Conservation (phyloP, 2,329 filamentous ascomycete genomes). For the Hypoxylon sp. region DNA sequence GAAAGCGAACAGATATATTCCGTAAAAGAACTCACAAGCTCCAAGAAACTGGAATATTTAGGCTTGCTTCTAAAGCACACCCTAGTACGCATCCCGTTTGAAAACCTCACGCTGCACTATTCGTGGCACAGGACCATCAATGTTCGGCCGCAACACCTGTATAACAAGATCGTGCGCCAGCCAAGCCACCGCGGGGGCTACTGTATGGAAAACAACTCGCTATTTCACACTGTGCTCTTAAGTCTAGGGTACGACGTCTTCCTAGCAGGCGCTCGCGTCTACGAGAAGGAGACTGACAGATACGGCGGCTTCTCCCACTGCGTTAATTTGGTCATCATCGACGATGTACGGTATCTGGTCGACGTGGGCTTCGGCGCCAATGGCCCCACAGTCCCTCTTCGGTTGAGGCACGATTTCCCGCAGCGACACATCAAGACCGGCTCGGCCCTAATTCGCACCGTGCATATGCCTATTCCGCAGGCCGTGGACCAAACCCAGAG, state of each 20-base stretch:
- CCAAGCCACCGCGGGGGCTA: slow-evolving; percentile 60
- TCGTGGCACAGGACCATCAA: slow-evolving; percentile 53
- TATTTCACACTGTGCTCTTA: slow-evolving; percentile 61
- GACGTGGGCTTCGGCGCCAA: slow-evolving; percentile 50
- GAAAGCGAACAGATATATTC: slow-evolving; percentile 27
- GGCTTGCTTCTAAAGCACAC: slow-evolving; percentile 52
- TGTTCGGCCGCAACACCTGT: slow-evolving; percentile 57
- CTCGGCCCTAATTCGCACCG: slow-evolving; percentile 56
- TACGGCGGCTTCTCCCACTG: slow-evolving; percentile 52
- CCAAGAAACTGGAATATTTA: slow-evolving; percentile 34
- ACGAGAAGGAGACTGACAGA: slow-evolving; percentile 6
- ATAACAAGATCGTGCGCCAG: slow-evolving; percentile 57
- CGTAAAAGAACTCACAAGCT: slow-evolving; percentile 10
- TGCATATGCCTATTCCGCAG: slow-evolving; percentile 46
- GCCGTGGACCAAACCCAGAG: slow-evolving; percentile 41
- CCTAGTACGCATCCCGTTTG: slow-evolving; percentile 62
- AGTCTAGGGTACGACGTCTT: slow-evolving; percentile 57
- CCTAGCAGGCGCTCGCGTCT: slow-evolving; percentile 51
- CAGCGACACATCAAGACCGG: slow-evolving; percentile 32
- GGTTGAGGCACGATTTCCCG: slow-evolving; percentile 21
- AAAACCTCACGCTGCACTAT: slow-evolving; percentile 64
- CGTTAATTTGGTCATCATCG: slow-evolving; percentile 48
- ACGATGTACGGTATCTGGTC: slow-evolving; percentile 38
- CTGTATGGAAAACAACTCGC: slow-evolving; percentile 62
- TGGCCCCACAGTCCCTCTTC: slow-evolving; percentile 41